Conservation (phyloP, 345 rosid genomes). For the Populus davidiana region DNA sequence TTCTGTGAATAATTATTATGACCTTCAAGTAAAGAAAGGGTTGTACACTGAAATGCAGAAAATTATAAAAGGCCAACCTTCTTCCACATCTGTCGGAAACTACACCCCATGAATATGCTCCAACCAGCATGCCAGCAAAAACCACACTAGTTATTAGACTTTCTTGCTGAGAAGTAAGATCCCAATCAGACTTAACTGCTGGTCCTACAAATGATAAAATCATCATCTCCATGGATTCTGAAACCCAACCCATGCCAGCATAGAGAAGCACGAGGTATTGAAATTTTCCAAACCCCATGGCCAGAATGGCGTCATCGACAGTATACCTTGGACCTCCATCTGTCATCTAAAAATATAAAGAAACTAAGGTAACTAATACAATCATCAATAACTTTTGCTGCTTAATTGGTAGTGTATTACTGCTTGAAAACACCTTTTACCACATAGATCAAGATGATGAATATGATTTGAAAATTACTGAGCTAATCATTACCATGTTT, state of each 20-base stretch:
- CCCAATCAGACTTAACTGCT: constrained; percentile 67
- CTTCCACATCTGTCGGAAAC: constrained; percentile 81
- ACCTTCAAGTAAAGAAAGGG: too few species aligned
- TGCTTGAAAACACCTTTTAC: background rate
- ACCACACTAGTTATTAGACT: constrained; percentile 72
- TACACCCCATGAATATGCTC: constrained; percentile 87
- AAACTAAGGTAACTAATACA: background rate
- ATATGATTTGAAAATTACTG: too few species aligned
- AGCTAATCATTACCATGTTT: too few species aligned
- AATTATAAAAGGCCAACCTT: constrained; percentile 37
- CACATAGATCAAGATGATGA: background rate
- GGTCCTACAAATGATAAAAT: constrained; percentile 86
- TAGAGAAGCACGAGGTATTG: constrained; percentile 66
- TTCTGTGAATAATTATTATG: background rate
- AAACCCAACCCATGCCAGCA: constrained; percentile 89
- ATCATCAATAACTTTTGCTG: background rate
- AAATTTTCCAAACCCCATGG: constrained; percentile 81
- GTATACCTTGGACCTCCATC: constrained; percentile 45
- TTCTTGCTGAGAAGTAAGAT: constrained; percentile 64
- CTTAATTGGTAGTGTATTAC: background rate
- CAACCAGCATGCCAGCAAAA: constrained; percentile 84
- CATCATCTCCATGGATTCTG: constrained; percentile 98
- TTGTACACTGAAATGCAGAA: background rate
- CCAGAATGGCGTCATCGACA: constrained; percentile 81
- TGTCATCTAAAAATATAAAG: constrained; percentile 26